Conservation (phyloP, 2,329 filamentous ascomycete species). For the Tolypocladium tundrense region DNA sequence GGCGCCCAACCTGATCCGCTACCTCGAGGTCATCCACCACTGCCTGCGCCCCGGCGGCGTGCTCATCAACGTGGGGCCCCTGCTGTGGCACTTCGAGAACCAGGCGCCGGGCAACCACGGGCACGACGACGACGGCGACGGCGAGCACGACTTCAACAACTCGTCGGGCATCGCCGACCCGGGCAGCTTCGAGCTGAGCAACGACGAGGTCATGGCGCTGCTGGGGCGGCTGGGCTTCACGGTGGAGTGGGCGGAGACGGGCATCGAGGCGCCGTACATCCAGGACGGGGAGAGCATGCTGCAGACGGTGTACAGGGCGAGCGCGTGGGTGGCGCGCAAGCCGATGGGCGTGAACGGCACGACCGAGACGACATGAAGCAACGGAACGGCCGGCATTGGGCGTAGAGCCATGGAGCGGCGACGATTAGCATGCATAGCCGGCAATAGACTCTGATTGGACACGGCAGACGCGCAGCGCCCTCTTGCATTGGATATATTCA, state of each 20-base stretch:
- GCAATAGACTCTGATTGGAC: not conserved
- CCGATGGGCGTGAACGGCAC: constrained; percentile 12
- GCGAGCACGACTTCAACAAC: constrained; percentile 35
- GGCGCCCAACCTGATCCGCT: constrained; percentile 82
- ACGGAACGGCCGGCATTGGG: not conserved
- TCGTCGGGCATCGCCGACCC: constrained; percentile 72
- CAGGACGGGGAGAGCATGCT: constrained; percentile 79
- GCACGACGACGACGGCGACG: constrained; percentile 39
- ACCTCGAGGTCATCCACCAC: constrained; percentile 71
- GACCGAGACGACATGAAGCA: not conserved
- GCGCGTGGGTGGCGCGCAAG: constrained; percentile 81
- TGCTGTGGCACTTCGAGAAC: constrained; percentile 94
- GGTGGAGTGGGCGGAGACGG: constrained; percentile 52
- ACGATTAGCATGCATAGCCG: not conserved
- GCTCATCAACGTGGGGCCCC: constrained; percentile 81
- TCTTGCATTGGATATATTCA: not conserved
- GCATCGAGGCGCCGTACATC: constrained; percentile 71
- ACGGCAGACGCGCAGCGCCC: not conserved
- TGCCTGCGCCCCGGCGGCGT: constrained; percentile 70
- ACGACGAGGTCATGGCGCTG: constrained; percentile 76
- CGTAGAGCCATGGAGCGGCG: not conserved
- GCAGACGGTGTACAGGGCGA: constrained; percentile 68
- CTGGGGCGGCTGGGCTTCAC: constrained; percentile 67
- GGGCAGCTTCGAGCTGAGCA: constrained; percentile 79
- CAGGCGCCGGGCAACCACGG: constrained; percentile 50